Evolutionary conservation across 768 basidiomycete genomes (phyloP), one percentile per base, ranked within the genome.

Genomic region (Termitomyces sp.): DNA sequence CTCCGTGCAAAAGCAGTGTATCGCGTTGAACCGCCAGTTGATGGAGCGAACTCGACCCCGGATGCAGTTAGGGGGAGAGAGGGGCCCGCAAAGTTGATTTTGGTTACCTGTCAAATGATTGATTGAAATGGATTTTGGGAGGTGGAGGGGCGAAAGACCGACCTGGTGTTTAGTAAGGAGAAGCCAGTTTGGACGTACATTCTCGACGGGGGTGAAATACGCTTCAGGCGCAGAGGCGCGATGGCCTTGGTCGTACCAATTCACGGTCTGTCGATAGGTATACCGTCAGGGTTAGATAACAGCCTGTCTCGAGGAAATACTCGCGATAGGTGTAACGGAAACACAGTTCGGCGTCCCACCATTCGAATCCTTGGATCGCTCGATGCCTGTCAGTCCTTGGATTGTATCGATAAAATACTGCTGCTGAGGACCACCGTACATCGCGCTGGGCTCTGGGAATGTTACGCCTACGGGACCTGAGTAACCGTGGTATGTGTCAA

Each of bases 371-470:
- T 74, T 72, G 67, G 61, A 79, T 57, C 76, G 81, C 8, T 66
- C 74, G 61, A 84, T 82, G 1, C 81, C 82, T 7, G 81, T 83
- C 12, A 83, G 64, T 46, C 74, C 73, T 32, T 76, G 73, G 55
- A 84, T 78, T 3, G 83, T 80, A 56, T 76, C 60, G 48, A 81
- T 69, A 67, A 85, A 86, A n/a, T 68, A 75, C 2, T 70, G 59
- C 62, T 85, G 83, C 50, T 84, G 81, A 4, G 83, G 81, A 2
- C 83, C 84, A 15, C 83, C 82, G 62, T 82, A 85, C 80, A 86
- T 86, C 6, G 64, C 68, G 67, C 36, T 50, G n/a, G 64, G 58
- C 6, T 78, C 80, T 16, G 79, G 81, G 65, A 76, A 81, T 1
- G 81, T 81, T 28, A 83, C 82, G 63, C 84, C 81, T 0, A 87